Conservation (phyloP, 1,139 yeast genomes). For the Trichomonascaceae sp. region DNA sequence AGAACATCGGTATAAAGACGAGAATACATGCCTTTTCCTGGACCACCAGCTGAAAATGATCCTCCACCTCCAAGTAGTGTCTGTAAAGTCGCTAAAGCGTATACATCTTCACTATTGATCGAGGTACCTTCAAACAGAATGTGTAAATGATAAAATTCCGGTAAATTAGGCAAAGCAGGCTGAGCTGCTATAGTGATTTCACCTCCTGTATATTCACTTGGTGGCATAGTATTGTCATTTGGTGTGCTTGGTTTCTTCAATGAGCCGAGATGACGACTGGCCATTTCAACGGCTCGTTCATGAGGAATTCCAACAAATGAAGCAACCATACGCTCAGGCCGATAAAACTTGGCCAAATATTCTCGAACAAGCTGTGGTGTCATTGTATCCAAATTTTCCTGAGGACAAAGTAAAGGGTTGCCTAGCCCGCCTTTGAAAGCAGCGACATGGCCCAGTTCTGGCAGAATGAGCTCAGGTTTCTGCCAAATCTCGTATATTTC, state of each 20-base stretch:
- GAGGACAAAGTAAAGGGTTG: conserved; percentile 77
- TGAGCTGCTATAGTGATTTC: conserved; percentile 46
- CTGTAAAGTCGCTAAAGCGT: conserved; percentile 86
- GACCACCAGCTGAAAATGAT: conserved; percentile 97
- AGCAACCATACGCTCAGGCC: conserved; percentile 77
- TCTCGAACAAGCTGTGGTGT: conserved; percentile 47
- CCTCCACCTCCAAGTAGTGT: conserved; percentile 97
- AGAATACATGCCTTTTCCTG: conserved; percentile 99
- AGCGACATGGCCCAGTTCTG: conserved; percentile 78
- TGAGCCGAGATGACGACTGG: conserved; percentile 58
- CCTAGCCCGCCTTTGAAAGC: conserved; percentile 83
- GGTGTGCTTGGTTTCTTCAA: conserved; percentile 35
- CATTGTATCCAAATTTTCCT: conserved; percentile 55
- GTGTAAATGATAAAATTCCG: conserved; percentile 81
- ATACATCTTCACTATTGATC: conserved; percentile 76
- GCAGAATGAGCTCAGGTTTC: conserved; percentile 81
- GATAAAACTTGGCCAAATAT: conserved; percentile 64
- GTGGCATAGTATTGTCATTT: conserved; percentile 14
- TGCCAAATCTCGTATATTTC: conserved; percentile 77
- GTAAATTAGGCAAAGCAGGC: conserved; percentile 66
- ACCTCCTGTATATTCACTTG: conserved; percentile 19
- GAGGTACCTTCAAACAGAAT: conserved; percentile 87
- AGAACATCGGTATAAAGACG: conserved; percentile 85
- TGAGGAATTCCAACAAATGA: conserved; percentile 87
- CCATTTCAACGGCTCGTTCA: conserved; percentile 59